Evolutionary conservation across 768 basidiomycete genomes (phyloP), one percentile per base, ranked within the genome.

Genomic region (Dendrothele bispora): DNA sequence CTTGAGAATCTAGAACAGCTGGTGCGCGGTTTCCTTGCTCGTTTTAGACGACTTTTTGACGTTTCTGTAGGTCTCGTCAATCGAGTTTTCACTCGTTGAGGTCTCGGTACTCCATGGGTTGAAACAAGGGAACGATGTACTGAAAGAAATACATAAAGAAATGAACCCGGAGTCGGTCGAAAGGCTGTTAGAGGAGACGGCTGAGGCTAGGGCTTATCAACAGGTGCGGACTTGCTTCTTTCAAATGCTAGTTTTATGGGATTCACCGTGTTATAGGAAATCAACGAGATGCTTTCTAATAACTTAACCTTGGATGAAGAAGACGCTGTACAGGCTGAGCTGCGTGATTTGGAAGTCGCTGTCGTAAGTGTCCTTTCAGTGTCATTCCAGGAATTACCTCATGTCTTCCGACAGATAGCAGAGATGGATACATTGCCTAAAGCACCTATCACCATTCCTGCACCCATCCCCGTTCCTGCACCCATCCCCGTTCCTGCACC

Each of bases 51-150:
- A 28, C 3, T 25, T 2, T 17, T n/a, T 32, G 18, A 32, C n/a
- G 6, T 12, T 28, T 29, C 15, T 25, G 15, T 59, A 99, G 95
- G 94, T 98, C 21, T 90, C 92, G 3, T 90, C 88, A 0, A 97
- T 99, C 58, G 97, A 99, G 64, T 98, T 97, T 71, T 93, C 97
- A 6, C 75, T 95, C 40, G 84, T 98, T 18, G 91, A 98, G 66
- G 83, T 90, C 37, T 93, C 94, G 2, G 90, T 99, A 8, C 61
- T 98, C 27, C 91, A 92, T 63, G 97, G 95, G 7, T 69, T 99
- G 36, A 82, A 91, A 64, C 92, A 94, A 68, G 97, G 97, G 2
- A 98, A 88, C 56, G 87, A 89, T 25, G 93, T 98, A 1, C 73
- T 99, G 37, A 92, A 88, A 64, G 84, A 97, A 67, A 88, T 99